Evolutionary conservation across 2,329 filamentous ascomycete genomes (phyloP).

Genomic region (Fusarium sp.): DNA sequence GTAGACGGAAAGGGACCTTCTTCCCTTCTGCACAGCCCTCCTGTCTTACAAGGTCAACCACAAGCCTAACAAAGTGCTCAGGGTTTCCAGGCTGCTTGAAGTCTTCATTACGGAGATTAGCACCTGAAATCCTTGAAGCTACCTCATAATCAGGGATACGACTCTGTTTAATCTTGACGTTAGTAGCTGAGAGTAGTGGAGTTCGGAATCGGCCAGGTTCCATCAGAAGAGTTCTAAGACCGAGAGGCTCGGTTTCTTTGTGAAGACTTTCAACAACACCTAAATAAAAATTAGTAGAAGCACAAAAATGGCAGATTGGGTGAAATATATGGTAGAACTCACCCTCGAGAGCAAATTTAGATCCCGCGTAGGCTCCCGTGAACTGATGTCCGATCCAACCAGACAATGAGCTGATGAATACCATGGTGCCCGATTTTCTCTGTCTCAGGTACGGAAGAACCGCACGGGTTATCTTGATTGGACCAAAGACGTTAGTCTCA

Average conservation of each 20-base stretch:
- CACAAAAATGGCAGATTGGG: too few relatives aligned
- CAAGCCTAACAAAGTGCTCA: constrained; percentile 3
- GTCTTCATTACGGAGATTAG: background rate
- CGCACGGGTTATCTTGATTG: constrained; percentile 15
- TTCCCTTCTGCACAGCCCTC: constrained; percentile 5
- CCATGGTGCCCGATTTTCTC: constrained; percentile 3
- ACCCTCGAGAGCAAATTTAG: constrained; percentile 32
- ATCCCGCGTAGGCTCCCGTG: constrained; percentile 16
- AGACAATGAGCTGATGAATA: constrained; percentile 21
- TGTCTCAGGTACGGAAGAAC: constrained; percentile 16
- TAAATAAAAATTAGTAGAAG: background rate
- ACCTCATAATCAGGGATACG: constrained; percentile 12
- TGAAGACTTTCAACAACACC: constrained; percentile 26
- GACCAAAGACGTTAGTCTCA: constrained; percentile 26
- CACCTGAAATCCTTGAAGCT: background rate
- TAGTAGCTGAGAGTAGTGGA: background rate
- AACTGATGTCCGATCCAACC: constrained; percentile 15
- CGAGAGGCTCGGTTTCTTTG: constrained; percentile 10
- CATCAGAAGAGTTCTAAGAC: constrained; percentile 16
- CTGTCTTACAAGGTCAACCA: constrained; percentile 16
- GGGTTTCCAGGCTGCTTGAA: constrained; percentile 14
- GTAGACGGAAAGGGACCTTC: constrained; percentile 41
- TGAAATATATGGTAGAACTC: background rate
- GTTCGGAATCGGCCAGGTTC: constrained; percentile 27
- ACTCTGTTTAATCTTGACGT: constrained; percentile 11